phyloP scores from a whole-genome alignment of 225 moss, liverwort and hornwort genomes.

The Rhytidiadelphus loreus region DNA sequence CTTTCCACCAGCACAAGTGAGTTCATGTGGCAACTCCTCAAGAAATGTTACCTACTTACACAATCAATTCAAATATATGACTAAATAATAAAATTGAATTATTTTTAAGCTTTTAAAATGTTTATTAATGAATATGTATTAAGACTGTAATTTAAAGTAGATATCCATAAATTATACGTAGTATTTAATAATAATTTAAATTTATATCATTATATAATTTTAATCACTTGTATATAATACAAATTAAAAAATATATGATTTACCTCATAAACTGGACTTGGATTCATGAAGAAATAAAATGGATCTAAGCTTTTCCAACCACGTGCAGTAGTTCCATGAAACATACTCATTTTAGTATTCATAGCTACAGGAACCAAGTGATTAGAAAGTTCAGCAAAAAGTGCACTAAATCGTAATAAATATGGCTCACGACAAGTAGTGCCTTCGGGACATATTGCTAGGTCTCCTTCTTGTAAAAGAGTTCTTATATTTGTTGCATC shows the following conservation, averaged over 20 bases:
- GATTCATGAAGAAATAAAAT: slow-evolving; percentile 70
- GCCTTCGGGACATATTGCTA: slow-evolving; percentile 65
- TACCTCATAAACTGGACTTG: slow-evolving; percentile 48
- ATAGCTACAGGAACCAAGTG: slow-evolving; percentile 60
- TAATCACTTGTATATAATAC: neutral
- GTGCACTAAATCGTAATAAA: slow-evolving; percentile 53
- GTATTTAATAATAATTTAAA: too few species aligned
- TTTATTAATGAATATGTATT: neutral
- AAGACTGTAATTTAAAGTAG: neutral
- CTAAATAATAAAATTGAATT: neutral
- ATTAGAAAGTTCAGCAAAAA: slow-evolving; percentile 64
- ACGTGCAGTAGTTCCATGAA: slow-evolving; percentile 48
- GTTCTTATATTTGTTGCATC: slow-evolving; percentile 39
- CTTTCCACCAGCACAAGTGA: slow-evolving; percentile 56
- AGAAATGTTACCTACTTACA: slow-evolving; percentile 31
- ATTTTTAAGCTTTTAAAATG: neutral
- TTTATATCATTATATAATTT: too few species aligned
- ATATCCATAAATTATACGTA: neutral
- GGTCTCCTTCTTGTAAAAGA: slow-evolving; percentile 44
- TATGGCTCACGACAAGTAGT: slow-evolving; percentile 74
- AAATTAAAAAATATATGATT: neutral
- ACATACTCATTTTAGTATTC: slow-evolving; percentile 51
- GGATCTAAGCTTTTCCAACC: slow-evolving; percentile 68
- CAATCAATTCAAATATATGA: neutral
- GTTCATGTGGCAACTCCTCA: slow-evolving; percentile 29